phyloP scores from a whole-genome alignment of 257 asterid genomes.

The Coffea canephora region DNA sequence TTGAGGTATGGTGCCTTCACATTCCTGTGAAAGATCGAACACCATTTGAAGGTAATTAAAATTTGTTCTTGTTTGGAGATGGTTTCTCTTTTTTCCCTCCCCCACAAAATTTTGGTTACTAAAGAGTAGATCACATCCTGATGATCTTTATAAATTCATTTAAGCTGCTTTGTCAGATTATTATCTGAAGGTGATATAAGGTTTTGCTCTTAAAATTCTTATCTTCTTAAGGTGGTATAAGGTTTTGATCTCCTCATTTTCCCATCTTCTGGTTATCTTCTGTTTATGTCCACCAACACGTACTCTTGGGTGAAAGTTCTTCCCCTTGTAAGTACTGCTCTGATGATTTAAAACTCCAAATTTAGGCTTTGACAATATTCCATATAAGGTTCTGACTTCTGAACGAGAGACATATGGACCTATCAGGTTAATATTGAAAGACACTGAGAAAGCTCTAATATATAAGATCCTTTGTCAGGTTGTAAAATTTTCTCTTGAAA shows the following conservation, averaged over 20 bases:
- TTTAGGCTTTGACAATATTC: too few relatives aligned
- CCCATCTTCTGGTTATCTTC: not conserved
- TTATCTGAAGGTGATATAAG: not conserved
- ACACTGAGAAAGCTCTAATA: too few relatives aligned
- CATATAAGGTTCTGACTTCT: too few relatives aligned
- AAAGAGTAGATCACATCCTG: not conserved
- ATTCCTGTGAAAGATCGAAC: constrained; percentile 88
- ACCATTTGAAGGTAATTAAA: constrained; percentile 63
- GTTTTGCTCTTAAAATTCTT: not conserved
- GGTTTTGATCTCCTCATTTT: not conserved
- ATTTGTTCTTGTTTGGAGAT: constrained; percentile 10
- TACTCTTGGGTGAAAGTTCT: too few relatives aligned
- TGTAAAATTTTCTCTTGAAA: too few relatives aligned
- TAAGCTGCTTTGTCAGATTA: not conserved
- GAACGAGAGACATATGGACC: too few relatives aligned
- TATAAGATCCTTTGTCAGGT: too few relatives aligned
- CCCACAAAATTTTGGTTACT: not conserved
- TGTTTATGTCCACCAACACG: too few relatives aligned
- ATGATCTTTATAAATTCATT: not conserved
- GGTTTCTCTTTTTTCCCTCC: not conserved
- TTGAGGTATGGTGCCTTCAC: constrained; percentile 92
- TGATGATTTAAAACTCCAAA: too few relatives aligned
- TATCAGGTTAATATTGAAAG: too few relatives aligned
- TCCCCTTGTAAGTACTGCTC: too few relatives aligned
- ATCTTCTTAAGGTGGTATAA: not conserved